A percentile compares a stretch with the other conserved stretches of the same genome.
These are phyloP conservation scores for Fistulifera solaris DNA, from an alignment of 108 stramenopile species.

Conservation along the genomic window DNA sequence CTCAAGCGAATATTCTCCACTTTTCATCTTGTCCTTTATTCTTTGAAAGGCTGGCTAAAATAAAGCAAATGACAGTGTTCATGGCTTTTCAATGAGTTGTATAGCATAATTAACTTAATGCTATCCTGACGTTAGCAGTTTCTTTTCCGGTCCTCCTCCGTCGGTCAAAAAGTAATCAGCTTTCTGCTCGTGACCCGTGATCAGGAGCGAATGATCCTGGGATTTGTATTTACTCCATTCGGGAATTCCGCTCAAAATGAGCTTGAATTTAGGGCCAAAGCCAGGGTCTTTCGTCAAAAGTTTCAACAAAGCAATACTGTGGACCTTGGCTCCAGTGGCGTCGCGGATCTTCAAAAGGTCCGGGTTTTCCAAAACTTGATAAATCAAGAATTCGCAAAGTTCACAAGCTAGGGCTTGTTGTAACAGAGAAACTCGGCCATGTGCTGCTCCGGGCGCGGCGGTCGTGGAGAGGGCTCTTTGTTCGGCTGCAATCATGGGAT, in stretches of 20 bases:
- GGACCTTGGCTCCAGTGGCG: conserved; percentile 44
- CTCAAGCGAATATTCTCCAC: no score
- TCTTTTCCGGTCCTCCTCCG: conserved; percentile 10
- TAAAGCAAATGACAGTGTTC: no score
- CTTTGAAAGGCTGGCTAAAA: no score
- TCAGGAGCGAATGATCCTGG: conserved; percentile 64
- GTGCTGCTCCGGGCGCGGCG: conserved; percentile 46
- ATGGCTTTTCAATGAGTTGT: no score
- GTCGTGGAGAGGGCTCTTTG: conserved; percentile 17
- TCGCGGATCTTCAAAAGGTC: conserved; percentile 29
- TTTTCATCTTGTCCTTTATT: no score
- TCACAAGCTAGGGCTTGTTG: conserved; percentile 32
- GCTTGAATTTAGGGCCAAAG: conserved; percentile 45
- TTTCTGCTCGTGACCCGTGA: conserved; percentile 46
- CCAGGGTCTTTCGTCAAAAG: conserved; percentile 53
- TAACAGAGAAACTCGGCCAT: conserved; percentile 38
- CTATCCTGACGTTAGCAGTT: no score
- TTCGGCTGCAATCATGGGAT: conserved; percentile 39
- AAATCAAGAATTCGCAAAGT: conserved; percentile 35
- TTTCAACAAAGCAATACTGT: conserved; percentile 52
- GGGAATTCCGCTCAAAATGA: conserved; percentile 29
- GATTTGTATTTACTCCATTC: conserved; percentile 57
- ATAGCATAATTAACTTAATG: no score
- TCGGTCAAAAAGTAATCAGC: conserved; percentile 72
- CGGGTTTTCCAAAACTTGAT: conserved; percentile 40